A percentile compares a stretch with the other conserved stretches of the same genome.
These are phyloP conservation scores for Claviceps capensis DNA, from an alignment of 2,329 filamentous ascomycete species.

Conservation along the genomic window DNA sequence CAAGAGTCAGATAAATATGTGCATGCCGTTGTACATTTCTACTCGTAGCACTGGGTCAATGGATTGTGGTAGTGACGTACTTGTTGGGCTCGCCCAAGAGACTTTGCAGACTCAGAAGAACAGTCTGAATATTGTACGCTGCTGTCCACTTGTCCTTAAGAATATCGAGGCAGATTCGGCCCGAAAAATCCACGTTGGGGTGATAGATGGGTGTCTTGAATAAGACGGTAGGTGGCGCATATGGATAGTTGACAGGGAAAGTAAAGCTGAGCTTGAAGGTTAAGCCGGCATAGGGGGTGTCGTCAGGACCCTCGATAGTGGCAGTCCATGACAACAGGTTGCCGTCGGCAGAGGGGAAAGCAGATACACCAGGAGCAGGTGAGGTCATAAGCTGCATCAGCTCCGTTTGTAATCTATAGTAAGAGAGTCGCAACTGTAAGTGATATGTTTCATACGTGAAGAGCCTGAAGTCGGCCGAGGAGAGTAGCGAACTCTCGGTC, in stretches of 20 bases:
- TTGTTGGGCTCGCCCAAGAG: slow-evolving; percentile 96
- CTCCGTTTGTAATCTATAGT: slow-evolving; percentile 75
- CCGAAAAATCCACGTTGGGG: slow-evolving; percentile 95
- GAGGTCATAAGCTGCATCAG: slow-evolving; percentile 98
- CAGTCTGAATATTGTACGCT: slow-evolving; percentile 90
- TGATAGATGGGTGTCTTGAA: slow-evolving; percentile 99
- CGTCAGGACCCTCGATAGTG: slow-evolving; percentile 81
- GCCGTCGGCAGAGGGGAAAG: slow-evolving; percentile 81
- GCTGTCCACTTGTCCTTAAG: slow-evolving; percentile 99
- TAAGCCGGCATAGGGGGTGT: slow-evolving; percentile 80
- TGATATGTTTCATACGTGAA: neutral
- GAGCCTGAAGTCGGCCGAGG: neutral
- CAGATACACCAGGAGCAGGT: slow-evolving; percentile 81
- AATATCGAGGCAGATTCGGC: slow-evolving; percentile 93
- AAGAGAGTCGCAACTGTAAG: neutral
- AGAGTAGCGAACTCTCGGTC: neutral
- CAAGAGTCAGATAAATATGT: neutral
- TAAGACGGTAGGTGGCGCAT: slow-evolving; percentile 76
- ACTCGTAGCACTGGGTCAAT: neutral
- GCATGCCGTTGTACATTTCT: neutral
- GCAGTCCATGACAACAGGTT: slow-evolving; percentile 89
- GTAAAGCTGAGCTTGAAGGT: slow-evolving; percentile 85
- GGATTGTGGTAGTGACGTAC: slow-evolving; percentile 37
- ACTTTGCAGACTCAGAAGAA: slow-evolving; percentile 87
- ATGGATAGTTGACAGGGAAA: slow-evolving; percentile 89